These are phyloP conservation scores for Apiospora kogelbergensis DNA, from an alignment of 2,329 filamentous ascomycete genomes.

Conservation along the genomic window DNA sequence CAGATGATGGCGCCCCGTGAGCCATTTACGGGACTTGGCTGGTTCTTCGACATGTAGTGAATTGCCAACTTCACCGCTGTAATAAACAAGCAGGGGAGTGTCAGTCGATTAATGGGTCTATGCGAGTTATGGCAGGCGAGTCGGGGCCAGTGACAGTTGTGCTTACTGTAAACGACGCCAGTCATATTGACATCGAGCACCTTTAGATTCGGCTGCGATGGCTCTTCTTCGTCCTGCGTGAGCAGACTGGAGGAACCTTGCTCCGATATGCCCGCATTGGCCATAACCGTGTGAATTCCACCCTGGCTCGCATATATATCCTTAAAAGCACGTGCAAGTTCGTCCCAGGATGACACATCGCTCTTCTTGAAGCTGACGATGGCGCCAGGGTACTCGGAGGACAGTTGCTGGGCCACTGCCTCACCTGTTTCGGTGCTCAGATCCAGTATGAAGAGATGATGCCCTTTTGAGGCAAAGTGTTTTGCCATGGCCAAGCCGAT, in stretches of 20 bases:
- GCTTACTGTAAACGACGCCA: conserved; percentile 46
- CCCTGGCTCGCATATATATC: conserved; percentile 32
- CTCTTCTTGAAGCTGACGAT: conserved; percentile 31
- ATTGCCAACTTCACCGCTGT: conserved; percentile 48
- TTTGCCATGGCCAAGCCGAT: conserved; percentile 34
- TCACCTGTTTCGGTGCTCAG: conserved; percentile 28
- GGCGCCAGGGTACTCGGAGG: conserved; percentile 25
- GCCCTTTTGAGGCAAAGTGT: conserved; percentile 34
- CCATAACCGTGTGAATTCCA: conserved; percentile 46
- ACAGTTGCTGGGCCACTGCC: conserved; percentile 23
- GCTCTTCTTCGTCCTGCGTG: conserved; percentile 21
- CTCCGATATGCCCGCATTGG: conserved; percentile 50
- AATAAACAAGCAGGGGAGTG: no score
- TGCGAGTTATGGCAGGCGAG: neutral
- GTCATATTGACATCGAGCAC: conserved; percentile 35
- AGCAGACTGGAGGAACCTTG: conserved; percentile 31
- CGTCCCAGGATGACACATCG: conserved; percentile 39
- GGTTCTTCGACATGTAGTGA: conserved; percentile 50
- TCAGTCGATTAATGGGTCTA: neutral
- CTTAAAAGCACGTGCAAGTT: conserved; percentile 34
- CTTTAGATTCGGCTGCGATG: conserved; percentile 24
- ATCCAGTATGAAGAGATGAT: conserved; percentile 34
- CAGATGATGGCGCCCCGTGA: conserved; percentile 49
- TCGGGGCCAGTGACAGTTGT: neutral
- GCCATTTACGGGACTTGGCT: conserved; percentile 21